These are phyloP conservation scores for Vitis vinifera DNA, from an alignment of 164 flowering plant species.

Conservation along the genomic window DNA sequence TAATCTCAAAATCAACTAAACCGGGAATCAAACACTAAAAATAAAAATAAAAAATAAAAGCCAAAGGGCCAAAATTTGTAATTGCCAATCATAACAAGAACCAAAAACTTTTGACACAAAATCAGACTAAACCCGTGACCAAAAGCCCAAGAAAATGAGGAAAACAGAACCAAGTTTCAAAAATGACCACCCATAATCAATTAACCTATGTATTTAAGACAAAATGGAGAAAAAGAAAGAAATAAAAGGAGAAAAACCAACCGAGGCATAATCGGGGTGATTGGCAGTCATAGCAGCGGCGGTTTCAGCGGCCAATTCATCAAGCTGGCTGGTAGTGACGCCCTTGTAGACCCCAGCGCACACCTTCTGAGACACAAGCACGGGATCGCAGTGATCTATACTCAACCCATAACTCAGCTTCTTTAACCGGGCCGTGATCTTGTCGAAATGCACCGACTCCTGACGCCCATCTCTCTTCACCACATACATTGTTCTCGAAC, in stretches of 20 bases:
- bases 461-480: constrained; percentile 95
- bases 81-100: no score
- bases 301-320: constrained; percentile 95
- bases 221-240: neutral
- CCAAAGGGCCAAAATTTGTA: no score
- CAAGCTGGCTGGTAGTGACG: constrained; percentile 95
- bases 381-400: constrained; percentile 92
- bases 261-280: constrained; percentile 97
- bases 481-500: constrained; percentile 65
- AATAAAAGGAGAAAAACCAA: constrained; percentile 25
- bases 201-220: no score
- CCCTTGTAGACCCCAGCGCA: constrained; percentile 98
- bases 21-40: no score
- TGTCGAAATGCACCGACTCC: constrained; percentile 95
- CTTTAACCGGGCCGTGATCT: constrained; percentile 97
- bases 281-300: constrained; percentile 97
- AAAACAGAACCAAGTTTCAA: no score
- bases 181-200: no score
- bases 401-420: constrained; percentile 94
- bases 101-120: no score
- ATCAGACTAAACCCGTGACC: no score
- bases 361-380: constrained; percentile 92
- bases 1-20: no score
- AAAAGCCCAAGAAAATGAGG: no score
- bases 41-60: no score